Conservation (phyloP, 176 grass and related monocot genomes). For the Aegilops umbellulata region DNA sequence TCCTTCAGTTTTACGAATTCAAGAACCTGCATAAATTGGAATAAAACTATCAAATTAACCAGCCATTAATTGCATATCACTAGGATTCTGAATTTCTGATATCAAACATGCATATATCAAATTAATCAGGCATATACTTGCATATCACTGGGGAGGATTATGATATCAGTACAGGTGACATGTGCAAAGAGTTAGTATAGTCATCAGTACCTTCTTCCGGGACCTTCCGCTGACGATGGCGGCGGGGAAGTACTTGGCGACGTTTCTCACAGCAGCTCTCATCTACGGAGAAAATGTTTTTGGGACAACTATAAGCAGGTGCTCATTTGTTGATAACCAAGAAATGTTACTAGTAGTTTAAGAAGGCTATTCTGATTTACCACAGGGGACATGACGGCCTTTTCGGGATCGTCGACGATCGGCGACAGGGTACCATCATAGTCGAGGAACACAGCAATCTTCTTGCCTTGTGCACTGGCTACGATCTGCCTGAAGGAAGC, state of each 20-base stretch:
- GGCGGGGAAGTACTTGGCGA: conserved; percentile 72
- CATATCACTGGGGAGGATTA: neutral
- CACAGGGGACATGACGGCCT: conserved; percentile 70
- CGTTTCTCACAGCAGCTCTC: conserved; percentile 70
- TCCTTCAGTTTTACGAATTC: conserved; percentile 90
- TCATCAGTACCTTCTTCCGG: conserved; percentile 61
- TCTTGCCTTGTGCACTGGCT: conserved; percentile 52
- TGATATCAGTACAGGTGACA: neutral
- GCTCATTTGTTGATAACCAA: conserved; percentile 3
- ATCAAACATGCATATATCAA: neutral
- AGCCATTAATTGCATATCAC: neutral
- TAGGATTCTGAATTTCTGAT: neutral
- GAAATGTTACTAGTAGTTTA: conserved; percentile 13
- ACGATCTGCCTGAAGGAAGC: conserved; percentile 75
- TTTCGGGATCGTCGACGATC: conserved; percentile 87
- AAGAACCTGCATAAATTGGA: conserved; percentile 52
- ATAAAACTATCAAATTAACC: neutral
- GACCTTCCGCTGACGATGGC: conserved; percentile 95
- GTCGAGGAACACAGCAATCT: conserved; percentile 80
- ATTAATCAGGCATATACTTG: neutral
- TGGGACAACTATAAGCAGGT: neutral
- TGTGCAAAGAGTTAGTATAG: neutral
- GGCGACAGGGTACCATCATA: conserved; percentile 82
- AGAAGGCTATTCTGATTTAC: conserved; percentile 37
- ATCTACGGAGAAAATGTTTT: conserved; percentile 48